Evolutionary conservation across 495 filamentous ascomycete species (phyloP).

Genomic region (Hyphodiscus hymeniophilus): DNA sequence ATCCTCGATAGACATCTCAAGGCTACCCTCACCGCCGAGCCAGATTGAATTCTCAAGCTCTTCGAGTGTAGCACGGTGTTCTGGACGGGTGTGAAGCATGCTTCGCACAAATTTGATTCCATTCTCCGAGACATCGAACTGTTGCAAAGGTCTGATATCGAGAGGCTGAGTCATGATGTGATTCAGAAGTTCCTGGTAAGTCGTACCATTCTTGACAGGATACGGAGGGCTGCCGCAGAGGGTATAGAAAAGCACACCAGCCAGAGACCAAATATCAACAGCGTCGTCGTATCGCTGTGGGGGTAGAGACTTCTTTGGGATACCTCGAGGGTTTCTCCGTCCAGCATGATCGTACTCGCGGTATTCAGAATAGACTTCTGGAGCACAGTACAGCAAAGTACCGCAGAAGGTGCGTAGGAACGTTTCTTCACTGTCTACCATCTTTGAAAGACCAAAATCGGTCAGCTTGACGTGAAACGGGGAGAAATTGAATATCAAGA

Average conservation of each 20-base stretch:
- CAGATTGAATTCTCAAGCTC: constrained; percentile 27
- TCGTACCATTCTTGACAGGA: constrained; percentile 48
- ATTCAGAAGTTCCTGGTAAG: constrained; percentile 59
- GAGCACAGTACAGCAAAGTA: constrained; percentile 90
- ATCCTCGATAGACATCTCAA: constrained; percentile 26
- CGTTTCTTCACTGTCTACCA: constrained; percentile 75
- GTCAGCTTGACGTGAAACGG: constrained; percentile 84
- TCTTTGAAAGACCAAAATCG: constrained; percentile 93
- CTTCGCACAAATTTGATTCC: constrained; percentile 63
- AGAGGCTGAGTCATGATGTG: constrained; percentile 70
- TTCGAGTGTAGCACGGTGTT: constrained; percentile 56
- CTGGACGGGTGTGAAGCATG: constrained; percentile 71
- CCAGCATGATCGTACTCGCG: constrained; percentile 43
- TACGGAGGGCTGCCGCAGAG: constrained; percentile 72
- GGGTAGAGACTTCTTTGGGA: constrained; percentile 23
- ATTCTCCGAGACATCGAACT: constrained; percentile 46
- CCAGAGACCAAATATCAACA: constrained; percentile 92
- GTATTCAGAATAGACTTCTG: constrained; percentile 89
- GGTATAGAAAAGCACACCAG: constrained; percentile 78
- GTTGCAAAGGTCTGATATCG: constrained; percentile 49
- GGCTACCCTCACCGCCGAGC: constrained; percentile 15
- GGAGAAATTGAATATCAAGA: constrained; percentile 63
- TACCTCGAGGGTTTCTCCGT: constrained; percentile 32
- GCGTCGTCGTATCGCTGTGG: constrained; percentile 70
- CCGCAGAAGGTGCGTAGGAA: constrained; percentile 96